Base-by-base conservation (phyloP, 2,329 filamentous ascomycete genomes). In the Aspergillus sp. region DNA sequence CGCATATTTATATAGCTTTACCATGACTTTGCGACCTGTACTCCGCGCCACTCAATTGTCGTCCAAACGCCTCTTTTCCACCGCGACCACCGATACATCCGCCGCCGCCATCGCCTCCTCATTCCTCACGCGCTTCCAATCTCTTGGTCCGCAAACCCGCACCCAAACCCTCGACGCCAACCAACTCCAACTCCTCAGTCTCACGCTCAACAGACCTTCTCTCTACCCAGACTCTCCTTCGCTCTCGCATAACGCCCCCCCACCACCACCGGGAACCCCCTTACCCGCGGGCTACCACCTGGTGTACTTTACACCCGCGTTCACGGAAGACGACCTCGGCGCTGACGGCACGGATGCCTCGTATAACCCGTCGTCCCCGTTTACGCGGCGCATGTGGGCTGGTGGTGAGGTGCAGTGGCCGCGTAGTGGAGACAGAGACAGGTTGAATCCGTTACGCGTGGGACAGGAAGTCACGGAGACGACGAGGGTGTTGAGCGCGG, bases 341-440 rank as follows among this genome's bases (percentile, higher is more conserved):
- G 50, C 59, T 0, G 81, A 85, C 59, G 82, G 82, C 9, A 81
- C 78, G 0, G 81, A 85, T 62, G 65, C 59, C 1, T 75, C 75
- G 0, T 83, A 79, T 58, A 84, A 82, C 53, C 75, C 80, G 0
- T 72, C 77, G 0, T 50, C 65, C 3, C 80, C 80, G 0, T 85
- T 83, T 48, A 81, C 79, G 2, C 65, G 81, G 29, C 71, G 81
- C 8, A 84, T 85, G 81, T 85, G 82, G 82, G 81, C 81, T 0
- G 81, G 81, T 1, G 82, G 82, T 0, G 68, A 71, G 47, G 77
- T 84, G 63, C 59, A 61, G 9, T 82, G 79, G 78, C 57, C 68
- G 1, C 60, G 65, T 8, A 2, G 19, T 19, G 49, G 42, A 7
- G 48, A 44, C 4, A 46, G 61, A 19, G 64, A 58, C 5, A 50